phyloP scores from a whole-genome alignment of 805 yeast species.

The Schwanniomyces vanrijiae region DNA sequence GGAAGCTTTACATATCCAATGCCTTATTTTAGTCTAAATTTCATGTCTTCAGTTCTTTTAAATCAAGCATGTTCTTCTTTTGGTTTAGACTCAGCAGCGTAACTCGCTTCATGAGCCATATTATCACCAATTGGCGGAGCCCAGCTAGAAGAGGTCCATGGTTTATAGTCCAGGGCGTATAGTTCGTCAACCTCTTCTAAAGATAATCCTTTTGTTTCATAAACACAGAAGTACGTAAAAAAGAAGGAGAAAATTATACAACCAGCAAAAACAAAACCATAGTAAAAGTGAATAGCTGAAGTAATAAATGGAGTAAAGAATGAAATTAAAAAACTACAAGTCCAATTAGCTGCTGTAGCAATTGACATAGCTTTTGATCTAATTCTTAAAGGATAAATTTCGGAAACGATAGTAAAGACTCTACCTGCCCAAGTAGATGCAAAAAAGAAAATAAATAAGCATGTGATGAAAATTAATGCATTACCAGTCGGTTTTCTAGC shows the following conservation, averaged over 20 bases:
- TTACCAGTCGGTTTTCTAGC: conserved; percentile 51
- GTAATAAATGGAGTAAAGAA: conserved; percentile 69
- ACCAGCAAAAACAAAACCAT: conserved; percentile 67
- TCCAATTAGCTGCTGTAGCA: conserved; percentile 66
- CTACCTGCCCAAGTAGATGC: conserved; percentile 77
- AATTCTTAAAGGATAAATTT: conserved; percentile 65
- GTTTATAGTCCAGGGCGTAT: conserved; percentile 42
- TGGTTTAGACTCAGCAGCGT: conserved; percentile 34
- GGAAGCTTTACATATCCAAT: too few species aligned
- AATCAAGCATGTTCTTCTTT: conserved; percentile 23
- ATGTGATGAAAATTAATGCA: conserved; percentile 63
- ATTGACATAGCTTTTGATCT: conserved; percentile 62
- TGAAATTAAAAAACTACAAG: conserved; percentile 60
- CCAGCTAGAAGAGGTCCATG: conserved; percentile 48
- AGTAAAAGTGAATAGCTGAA: conserved; percentile 56
- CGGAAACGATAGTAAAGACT: conserved; percentile 63
- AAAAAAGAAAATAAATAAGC: conserved; percentile 63
- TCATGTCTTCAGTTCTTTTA: too few species aligned
- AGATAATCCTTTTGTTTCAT: conserved; percentile 78
- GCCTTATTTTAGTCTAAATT: too few species aligned
- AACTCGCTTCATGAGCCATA: conserved; percentile 37
- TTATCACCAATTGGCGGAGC: conserved; percentile 43
- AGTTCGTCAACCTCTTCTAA: conserved; percentile 79
- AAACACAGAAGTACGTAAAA: conserved; percentile 70
- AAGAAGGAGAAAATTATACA: conserved; percentile 61